Conservation (phyloP, 1,284 basidiomycete genomes). For the Sanghuangporus sanghuang region DNA sequence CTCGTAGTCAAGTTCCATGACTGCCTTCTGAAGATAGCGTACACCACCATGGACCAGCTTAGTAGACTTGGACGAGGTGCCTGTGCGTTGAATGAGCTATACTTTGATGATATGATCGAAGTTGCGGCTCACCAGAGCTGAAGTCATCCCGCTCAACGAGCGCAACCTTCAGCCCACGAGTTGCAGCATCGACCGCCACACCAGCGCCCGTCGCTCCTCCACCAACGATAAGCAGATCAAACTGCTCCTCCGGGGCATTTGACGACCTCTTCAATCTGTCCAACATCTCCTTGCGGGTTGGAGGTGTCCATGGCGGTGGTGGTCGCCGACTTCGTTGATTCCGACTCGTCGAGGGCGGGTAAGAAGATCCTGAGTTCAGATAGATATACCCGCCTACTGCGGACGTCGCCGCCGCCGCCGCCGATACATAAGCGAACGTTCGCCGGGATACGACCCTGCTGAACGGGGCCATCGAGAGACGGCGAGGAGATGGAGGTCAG, state of each 20-base stretch:
- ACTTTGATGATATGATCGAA: neutral
- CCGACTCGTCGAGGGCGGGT: conserved; percentile 55
- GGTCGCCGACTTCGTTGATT: conserved; percentile 44
- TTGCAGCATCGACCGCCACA: conserved; percentile 91
- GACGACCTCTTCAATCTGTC: conserved; percentile 46
- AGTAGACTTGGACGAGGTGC: conserved; percentile 95
- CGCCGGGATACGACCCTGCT: conserved; percentile 43
- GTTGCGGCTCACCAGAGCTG: conserved; percentile 55
- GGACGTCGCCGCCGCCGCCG: conserved; percentile 44
- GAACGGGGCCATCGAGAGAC: neutral
- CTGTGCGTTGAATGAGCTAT: conserved; percentile 31
- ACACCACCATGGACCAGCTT: conserved; percentile 98
- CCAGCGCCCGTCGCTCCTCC: conserved; percentile 93
- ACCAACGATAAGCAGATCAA: conserved; percentile 84
- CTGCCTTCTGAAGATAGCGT: conserved; percentile 93
- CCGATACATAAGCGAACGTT: conserved; percentile 45
- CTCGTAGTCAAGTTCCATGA: conserved; percentile 94
- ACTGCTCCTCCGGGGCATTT: conserved; percentile 40
- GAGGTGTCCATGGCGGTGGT: conserved; percentile 73
- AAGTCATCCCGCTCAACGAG: conserved; percentile 95
- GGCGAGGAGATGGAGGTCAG: neutral
- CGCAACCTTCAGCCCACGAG: conserved; percentile 87
- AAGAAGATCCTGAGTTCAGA: conserved; percentile 59
- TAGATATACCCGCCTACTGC: conserved; percentile 54
- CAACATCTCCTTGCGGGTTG: conserved; percentile 60